These are phyloP conservation scores for Xylariaceae sp. DNA, from an alignment of 2,329 filamentous ascomycete genomes.

Conservation along the genomic window DNA sequence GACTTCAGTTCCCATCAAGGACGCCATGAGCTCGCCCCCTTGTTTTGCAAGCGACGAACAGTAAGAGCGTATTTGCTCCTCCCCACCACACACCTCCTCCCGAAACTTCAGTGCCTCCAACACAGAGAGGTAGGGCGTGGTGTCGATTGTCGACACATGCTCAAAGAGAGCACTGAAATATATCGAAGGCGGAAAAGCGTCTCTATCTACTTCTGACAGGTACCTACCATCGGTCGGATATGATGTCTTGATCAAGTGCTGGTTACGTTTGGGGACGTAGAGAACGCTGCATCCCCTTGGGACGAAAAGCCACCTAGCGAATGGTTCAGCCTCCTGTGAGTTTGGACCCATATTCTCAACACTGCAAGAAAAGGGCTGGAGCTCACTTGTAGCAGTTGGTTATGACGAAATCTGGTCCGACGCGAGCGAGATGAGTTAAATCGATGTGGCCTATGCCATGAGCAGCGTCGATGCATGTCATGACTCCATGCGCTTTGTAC, in stretches of 20 bases:
- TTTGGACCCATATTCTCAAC: neutral
- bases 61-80: slow-evolving; percentile 56
- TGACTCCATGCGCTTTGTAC: slow-evolving; percentile 53
- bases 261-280: slow-evolving; percentile 62
- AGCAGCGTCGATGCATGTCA: slow-evolving; percentile 65
- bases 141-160: slow-evolving; percentile 61
- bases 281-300: slow-evolving; percentile 66
- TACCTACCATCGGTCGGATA: slow-evolving; percentile 68
- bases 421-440: slow-evolving; percentile 46
- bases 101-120: slow-evolving; percentile 59
- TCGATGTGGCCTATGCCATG: slow-evolving; percentile 67
- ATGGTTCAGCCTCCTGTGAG: slow-evolving; percentile 10
- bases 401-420: slow-evolving; percentile 67
- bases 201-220: slow-evolving; percentile 33
- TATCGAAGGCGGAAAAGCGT: slow-evolving; percentile 33
- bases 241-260: slow-evolving; percentile 59
- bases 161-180: slow-evolving; percentile 59
- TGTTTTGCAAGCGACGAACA: slow-evolving; percentile 46
- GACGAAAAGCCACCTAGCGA: slow-evolving; percentile 58
- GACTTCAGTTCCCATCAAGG: slow-evolving; percentile 56
- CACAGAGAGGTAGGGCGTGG: slow-evolving; percentile 56
- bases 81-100: slow-evolving; percentile 55
- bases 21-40: slow-evolving; percentile 51
- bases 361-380: neutral
- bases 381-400: slow-evolving; percentile 62